Evolutionary conservation across 345 rosid genomes (phyloP).

Genomic region (Combretum micranthum): DNA sequence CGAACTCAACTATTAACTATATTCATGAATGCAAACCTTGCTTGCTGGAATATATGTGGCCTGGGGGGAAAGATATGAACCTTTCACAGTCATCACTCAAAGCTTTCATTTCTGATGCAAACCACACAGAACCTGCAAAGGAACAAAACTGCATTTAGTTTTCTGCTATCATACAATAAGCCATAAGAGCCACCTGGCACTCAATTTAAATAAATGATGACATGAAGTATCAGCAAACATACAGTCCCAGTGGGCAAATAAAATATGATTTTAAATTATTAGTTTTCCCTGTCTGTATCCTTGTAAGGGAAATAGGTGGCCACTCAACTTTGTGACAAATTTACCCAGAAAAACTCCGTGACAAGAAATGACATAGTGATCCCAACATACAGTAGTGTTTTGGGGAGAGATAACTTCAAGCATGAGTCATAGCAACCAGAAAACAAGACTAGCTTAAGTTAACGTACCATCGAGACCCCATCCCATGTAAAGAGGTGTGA

Average conservation of each 20-base stretch:
- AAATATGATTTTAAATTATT: no score
- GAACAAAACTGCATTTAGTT: background rate
- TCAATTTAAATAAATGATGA: no score
- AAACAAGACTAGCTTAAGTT: background rate
- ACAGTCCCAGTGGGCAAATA: background rate
- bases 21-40: constrained; percentile 13
- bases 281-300: no score
- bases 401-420: background rate
- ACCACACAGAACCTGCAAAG: constrained; percentile 73
- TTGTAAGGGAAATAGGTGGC: no score
- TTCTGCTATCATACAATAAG: no score
- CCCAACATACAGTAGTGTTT: no score
- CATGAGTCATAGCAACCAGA: background rate
- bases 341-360: no score
- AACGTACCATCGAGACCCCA: constrained; percentile 87
- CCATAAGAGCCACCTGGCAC: background rate
- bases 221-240: no score
- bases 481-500: constrained; percentile 90
- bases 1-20: no score
- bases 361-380: no score
- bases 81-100: constrained; percentile 89
- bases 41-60: constrained; percentile 94
- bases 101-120: constrained; percentile 90
- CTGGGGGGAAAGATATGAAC: constrained; percentile 87
- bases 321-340: no score